Conservation (phyloP, 306 rosid species). For the Morella rubra region DNA sequence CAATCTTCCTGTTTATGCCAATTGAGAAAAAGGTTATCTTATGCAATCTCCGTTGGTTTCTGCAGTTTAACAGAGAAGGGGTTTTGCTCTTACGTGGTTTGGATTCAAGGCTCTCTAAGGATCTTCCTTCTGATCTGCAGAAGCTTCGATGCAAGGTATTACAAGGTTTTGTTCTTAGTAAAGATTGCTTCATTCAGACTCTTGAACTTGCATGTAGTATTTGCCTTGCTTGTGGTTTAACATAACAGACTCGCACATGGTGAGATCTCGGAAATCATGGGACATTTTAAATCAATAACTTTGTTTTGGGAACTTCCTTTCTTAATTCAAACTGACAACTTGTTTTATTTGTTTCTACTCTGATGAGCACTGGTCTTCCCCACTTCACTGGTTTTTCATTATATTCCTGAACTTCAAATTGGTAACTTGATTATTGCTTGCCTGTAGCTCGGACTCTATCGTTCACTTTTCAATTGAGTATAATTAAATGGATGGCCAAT, state of each 20-base stretch:
- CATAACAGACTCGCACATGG: too few relatives aligned
- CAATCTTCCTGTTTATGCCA: not conserved
- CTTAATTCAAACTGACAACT: not conserved
- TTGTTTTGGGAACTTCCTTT: not conserved
- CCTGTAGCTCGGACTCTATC: not conserved
- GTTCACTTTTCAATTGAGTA: not conserved
- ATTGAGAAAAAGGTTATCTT: constrained; percentile 1
- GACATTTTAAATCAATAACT: not conserved
- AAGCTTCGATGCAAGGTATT: constrained; percentile 95
- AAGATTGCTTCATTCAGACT: not conserved
- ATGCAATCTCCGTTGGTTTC: constrained; percentile 20
- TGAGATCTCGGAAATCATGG: not conserved
- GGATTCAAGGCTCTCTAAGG: constrained; percentile 89
- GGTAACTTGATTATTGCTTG: not conserved
- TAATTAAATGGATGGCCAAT: constrained; percentile 13
- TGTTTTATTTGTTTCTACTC: not conserved
- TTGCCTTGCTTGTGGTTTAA: not conserved
- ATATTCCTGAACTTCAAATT: not conserved
- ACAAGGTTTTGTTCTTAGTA: constrained; percentile 7
- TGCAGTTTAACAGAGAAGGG: constrained; percentile 90
- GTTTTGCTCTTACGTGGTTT: constrained; percentile 85
- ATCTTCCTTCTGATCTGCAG: constrained; percentile 97
- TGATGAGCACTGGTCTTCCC: not conserved
- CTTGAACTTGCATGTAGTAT: not conserved
- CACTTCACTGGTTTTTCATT: not conserved